Base-by-base conservation (phyloP, 305 asterid genomes). In the Fraxinus baroniana region DNA sequence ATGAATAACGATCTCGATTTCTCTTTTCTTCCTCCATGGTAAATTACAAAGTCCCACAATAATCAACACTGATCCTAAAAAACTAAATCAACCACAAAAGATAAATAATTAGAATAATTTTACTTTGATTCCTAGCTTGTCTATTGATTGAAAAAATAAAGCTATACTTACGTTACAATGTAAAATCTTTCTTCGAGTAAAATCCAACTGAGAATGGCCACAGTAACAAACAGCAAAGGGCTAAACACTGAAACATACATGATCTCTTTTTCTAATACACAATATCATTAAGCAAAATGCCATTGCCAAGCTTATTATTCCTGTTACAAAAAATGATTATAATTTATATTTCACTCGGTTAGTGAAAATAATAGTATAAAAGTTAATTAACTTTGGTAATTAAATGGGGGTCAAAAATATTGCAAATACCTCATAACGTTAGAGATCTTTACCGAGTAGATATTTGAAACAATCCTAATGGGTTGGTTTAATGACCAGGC, bases 191-290 rank as follows among this genome's bases (percentile, higher is more conserved):
- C 99, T 37, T 83, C 84, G 5, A 95, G 97, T 36, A 95, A 74
- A 70, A 89, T 94, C 97, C 98, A 95, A 5, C 99, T 95, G 79
- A 95, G 91, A 46, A 91, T 62, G 5, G 99, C 98, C 79, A 94
- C 98, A 33, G 92, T 90, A n/a, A 95, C 93, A 0, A 95, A 97
- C 46, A 92, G 86, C 92, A 93, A 86, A 0, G 98, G 99, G 85
- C 93, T 94, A 84, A 95, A 95, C 39, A 95, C 97, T 3, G 99
- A 94, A 7, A 95, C 99, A 15, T 94, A 94, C 0, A 95, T 97
- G 99, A 4, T 98, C 98, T 89, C 92, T 95, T 86, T 88, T 87
- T 79, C 86, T 92, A 9, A 95, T 85, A 46, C 99, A 95, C 94
- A 93, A 94, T 26, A 97, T 77, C 93, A 92, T 91, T 7, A 94